Base-by-base conservation (phyloP, 2,329 filamentous ascomycete species). In the Ophiostoma perfectum region DNA sequence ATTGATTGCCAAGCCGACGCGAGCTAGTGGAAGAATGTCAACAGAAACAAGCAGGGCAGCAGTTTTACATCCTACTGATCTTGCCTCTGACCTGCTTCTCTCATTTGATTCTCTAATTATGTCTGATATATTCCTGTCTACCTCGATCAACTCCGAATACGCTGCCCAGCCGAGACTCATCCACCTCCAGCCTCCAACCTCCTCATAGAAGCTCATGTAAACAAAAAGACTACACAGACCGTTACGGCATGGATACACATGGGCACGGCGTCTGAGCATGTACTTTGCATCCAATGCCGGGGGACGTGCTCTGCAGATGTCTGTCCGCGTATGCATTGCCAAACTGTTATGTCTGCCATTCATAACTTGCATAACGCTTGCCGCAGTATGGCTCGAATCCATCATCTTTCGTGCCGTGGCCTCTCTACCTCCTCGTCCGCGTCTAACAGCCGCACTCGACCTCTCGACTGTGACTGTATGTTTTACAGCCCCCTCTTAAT, bases 391-490 rank as follows among this genome's bases (percentile, higher is more conserved):
- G 47, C 47, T 47, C 5, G 14, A 16, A 47, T 5, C 45, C n/a
- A 11, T 47, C 3, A 5, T 16, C 14, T 47, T 16, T 5, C 14
- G 12, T 16, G 45, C 49, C 27, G 5, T 18, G 8, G 7, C 7
- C 49, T 55, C n/a, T 55, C 49, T 27, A 14, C 49, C 49, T n/a
- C 14, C 49, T 36, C 27, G 27, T 27, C 27, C 66, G 66, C 66
- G 55, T 67, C 66, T 27, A 68, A 65, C 62, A 68, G 66, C 66
- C 62, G 66, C 60, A 65, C 55, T 65, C 47, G n/a, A 68, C 66
- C 45, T 49, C 8, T 41, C 62, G 27, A 27, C 27, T 27, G 14
- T 55, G 27, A 27, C 27, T 1, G 27, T 27, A 27, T 27, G 27
- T 49, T 49, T 60, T 52, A 42, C 55, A 58, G 52, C 52, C 52